phyloP scores from a whole-genome alignment of 164 flowering plant species.

The Chloranthus sessilifolius region DNA sequence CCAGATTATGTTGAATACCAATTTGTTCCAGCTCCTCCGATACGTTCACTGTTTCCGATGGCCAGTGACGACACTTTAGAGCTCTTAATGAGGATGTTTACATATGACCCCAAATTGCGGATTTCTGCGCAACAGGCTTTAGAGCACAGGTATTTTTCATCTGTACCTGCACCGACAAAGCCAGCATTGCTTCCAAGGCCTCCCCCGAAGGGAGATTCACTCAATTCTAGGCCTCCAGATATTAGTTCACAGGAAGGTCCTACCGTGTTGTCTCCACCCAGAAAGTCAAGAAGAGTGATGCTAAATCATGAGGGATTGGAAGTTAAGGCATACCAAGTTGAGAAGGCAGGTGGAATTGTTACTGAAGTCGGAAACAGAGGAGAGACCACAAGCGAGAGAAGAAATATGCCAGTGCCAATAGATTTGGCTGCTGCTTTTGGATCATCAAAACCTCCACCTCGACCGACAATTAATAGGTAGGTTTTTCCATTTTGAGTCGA shows the following conservation, averaged over 20 bases:
- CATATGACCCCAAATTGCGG: slow-evolving; percentile 80
- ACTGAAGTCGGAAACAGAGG: slow-evolving; percentile 37
- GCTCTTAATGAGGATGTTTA: slow-evolving; percentile 85
- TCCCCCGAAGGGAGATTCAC: slow-evolving; percentile 61
- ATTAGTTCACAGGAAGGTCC: slow-evolving; percentile 60
- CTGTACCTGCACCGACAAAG: slow-evolving; percentile 81
- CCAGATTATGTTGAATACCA: slow-evolving; percentile 94
- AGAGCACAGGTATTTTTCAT: slow-evolving; percentile 92
- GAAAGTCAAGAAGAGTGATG: slow-evolving; percentile 81
- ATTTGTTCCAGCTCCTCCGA: slow-evolving; percentile 63
- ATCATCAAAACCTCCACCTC: slow-evolving; percentile 42
- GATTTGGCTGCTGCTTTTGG: slow-evolving; percentile 70
- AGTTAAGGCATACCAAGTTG: slow-evolving; percentile 28
- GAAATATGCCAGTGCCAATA: slow-evolving; percentile 63
- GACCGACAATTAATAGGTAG: slow-evolving; percentile 96
- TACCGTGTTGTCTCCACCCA: slow-evolving; percentile 83
- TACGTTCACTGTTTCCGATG: slow-evolving; percentile 76
- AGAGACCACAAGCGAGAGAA: slow-evolving; percentile 42
- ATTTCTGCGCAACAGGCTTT: slow-evolving; percentile 82
- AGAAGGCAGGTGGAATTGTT: slow-evolving; percentile 41
- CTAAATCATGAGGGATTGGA: slow-evolving; percentile 63
- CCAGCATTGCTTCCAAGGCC: slow-evolving; percentile 88
- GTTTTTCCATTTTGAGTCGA: background rate
- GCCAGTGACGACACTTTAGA: slow-evolving; percentile 91
- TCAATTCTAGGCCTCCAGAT: slow-evolving; percentile 42